Percentiles rank a stretch among this genome's conserved stretches.
phyloP scores from a whole-genome alignment of 2,329 filamentous ascomycete species.

The Penicillium freii region DNA sequence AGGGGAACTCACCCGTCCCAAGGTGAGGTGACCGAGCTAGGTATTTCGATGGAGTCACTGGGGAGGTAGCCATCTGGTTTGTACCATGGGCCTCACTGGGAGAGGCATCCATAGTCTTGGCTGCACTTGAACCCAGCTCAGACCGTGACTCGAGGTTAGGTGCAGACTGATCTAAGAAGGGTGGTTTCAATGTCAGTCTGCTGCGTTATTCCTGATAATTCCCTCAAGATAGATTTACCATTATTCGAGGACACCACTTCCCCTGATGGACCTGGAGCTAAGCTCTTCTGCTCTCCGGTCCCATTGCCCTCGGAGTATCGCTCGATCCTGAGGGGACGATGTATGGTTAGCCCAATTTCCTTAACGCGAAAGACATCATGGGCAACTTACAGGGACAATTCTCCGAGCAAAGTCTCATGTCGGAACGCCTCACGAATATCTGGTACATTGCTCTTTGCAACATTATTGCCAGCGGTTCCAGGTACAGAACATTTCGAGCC shows the following conservation, averaged over 20 bases:
- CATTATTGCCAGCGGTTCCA: conserved; percentile 81
- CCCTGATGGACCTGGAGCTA: conserved; percentile 14
- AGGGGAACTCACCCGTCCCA: conserved; percentile 11
- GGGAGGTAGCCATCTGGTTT: neutral
- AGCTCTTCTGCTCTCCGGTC: conserved; percentile 23
- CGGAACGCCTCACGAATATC: conserved; percentile 88
- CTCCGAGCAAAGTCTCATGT: conserved; percentile 79
- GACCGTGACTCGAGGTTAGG: neutral
- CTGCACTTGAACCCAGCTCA: neutral
- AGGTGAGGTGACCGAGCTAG: conserved; percentile 4
- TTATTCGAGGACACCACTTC: neutral
- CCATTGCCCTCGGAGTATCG: conserved; percentile 24
- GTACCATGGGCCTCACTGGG: neutral
- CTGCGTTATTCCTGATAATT: neutral
- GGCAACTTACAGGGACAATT: conserved; percentile 72
- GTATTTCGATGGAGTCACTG: conserved; percentile 3
- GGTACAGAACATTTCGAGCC: conserved; percentile 74
- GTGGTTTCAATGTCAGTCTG: neutral
- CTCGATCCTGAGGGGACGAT: conserved; percentile 26
- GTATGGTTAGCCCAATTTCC: neutral
- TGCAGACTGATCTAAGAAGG: conserved; percentile 1
- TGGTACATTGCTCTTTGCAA: conserved; percentile 95
- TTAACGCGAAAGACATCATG: neutral
- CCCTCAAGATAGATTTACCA: conserved; percentile 3
- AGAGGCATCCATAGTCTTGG: neutral